Conservation (phyloP, 371 early-diverging fungal genomes). For the Mucor lusitanicus region DNA sequence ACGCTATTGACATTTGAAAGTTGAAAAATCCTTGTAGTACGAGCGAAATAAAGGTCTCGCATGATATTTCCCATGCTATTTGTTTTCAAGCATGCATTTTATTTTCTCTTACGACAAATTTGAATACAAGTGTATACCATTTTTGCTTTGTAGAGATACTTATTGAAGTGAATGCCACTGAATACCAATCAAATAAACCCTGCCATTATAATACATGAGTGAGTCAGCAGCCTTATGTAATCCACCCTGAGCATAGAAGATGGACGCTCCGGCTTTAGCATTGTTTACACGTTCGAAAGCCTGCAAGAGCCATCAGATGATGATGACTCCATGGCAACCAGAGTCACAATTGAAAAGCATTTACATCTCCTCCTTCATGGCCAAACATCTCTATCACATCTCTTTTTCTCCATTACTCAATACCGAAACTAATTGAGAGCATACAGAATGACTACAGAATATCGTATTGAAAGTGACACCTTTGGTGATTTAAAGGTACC, state of each 20-base stretch:
- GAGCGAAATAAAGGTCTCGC: not conserved
- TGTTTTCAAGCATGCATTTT: not conserved
- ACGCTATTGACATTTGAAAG: not conserved
- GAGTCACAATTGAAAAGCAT: not conserved
- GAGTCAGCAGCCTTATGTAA: not conserved
- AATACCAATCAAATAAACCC: not conserved
- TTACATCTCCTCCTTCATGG: not conserved
- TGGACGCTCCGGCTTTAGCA: not conserved
- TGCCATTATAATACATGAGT: not conserved
- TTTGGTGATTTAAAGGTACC: conserved; percentile 95
- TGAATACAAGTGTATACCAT: not conserved
- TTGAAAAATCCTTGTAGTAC: not conserved
- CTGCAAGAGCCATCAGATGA: not conserved
- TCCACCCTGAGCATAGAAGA: not conserved
- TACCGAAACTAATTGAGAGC: not conserved
- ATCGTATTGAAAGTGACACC: conserved; percentile 87
- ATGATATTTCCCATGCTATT: not conserved
- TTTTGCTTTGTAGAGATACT: not conserved
- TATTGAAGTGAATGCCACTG: not conserved
- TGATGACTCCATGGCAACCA: not conserved
- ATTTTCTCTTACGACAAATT: not conserved
- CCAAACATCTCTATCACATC: not conserved
- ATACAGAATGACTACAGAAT: conserved; percentile 31
- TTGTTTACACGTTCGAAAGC: not conserved
- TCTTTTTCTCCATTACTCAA: not conserved